These are phyloP conservation scores for Yarrowia galli DNA, from an alignment of 1,139 yeast species.

Conservation along the genomic window DNA sequence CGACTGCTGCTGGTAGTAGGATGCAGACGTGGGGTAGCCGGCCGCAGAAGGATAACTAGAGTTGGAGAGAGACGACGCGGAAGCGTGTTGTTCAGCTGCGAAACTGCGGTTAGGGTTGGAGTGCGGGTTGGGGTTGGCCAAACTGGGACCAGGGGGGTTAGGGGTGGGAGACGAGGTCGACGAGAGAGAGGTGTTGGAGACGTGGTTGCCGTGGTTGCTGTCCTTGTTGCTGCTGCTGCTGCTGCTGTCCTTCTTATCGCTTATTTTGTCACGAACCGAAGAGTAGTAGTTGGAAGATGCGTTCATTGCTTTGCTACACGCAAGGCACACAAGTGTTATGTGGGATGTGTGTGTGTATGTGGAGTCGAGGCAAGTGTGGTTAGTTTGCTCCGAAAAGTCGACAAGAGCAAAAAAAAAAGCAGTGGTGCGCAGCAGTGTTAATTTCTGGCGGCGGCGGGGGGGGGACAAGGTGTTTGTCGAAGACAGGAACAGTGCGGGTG, in stretches of 20 bases:
- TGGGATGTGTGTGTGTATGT: too few relatives aligned
- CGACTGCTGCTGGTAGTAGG: constrained; percentile 21
- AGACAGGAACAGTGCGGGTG: too few relatives aligned
- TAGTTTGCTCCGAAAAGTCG: constrained; percentile 15
- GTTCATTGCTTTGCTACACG: constrained; percentile 37
- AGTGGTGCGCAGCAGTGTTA: background rate
- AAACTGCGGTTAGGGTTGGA: constrained; percentile 29
- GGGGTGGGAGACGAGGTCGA: constrained; percentile 6
- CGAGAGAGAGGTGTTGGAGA: background rate
- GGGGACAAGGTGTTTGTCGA: too few relatives aligned
- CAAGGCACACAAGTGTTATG: too few relatives aligned
- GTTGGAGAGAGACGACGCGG: constrained; percentile 38
- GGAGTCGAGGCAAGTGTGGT: background rate
- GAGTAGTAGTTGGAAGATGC: constrained; percentile 32
- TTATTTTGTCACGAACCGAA: constrained; percentile 14
- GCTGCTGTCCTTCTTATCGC: constrained; percentile 42
- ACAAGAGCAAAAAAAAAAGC: constrained; percentile 1
- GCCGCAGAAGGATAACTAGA: constrained; percentile 39
- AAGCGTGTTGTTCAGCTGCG: constrained; percentile 29
- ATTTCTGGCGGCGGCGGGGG: too few relatives aligned
- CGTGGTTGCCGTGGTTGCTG: background rate
- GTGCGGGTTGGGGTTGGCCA: background rate
- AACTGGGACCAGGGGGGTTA: background rate
- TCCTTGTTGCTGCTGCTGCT: constrained; percentile 38
- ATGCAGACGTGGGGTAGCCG: constrained; percentile 40